A percentile compares a stretch with the other conserved stretches of the same genome.
phyloP scores from a whole-genome alignment of 2,329 filamentous ascomycete species.

The Aspergillus sp. region DNA sequence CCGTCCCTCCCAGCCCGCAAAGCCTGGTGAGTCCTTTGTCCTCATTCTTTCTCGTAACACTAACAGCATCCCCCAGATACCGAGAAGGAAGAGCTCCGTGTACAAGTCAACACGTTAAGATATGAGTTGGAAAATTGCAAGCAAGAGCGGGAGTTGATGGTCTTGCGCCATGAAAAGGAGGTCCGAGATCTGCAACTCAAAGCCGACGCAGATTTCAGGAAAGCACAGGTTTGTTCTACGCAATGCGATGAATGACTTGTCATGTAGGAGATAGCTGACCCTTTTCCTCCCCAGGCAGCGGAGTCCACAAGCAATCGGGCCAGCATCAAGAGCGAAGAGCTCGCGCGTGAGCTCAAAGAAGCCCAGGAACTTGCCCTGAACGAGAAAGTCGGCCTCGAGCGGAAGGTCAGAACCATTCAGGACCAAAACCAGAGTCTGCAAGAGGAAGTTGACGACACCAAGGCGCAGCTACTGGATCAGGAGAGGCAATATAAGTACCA shows the following conservation, averaged over 20 bases:
- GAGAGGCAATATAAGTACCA: constrained; percentile 63
- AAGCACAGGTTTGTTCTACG: constrained; percentile 48
- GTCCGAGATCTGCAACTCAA: constrained; percentile 74
- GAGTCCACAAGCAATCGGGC: constrained; percentile 53
- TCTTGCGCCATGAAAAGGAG: constrained; percentile 78
- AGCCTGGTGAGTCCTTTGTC: constrained; percentile 31
- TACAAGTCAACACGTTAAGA: constrained; percentile 80
- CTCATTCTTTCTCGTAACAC: not conserved
- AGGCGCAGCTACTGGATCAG: constrained; percentile 68
- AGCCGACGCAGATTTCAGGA: constrained; percentile 81
- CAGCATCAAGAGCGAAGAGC: constrained; percentile 52
- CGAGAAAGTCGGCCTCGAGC: constrained; percentile 55
- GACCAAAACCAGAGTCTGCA: constrained; percentile 71
- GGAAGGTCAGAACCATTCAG: constrained; percentile 54
- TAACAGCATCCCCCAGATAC: constrained; percentile 28
- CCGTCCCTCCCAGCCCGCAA: constrained; percentile 31
- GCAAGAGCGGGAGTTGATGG: constrained; percentile 79
- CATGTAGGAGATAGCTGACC: not conserved
- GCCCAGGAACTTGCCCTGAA: constrained; percentile 53
- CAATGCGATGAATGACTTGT: not conserved
- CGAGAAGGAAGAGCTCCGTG: constrained; percentile 75
- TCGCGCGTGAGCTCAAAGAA: constrained; percentile 56
- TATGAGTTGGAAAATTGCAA: constrained; percentile 86
- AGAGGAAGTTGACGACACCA: constrained; percentile 80
- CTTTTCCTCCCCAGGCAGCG: constrained; percentile 37